Base-by-base conservation (phyloP, 2,329 filamentous ascomycete genomes). In the Colletotrichum musicola region DNA sequence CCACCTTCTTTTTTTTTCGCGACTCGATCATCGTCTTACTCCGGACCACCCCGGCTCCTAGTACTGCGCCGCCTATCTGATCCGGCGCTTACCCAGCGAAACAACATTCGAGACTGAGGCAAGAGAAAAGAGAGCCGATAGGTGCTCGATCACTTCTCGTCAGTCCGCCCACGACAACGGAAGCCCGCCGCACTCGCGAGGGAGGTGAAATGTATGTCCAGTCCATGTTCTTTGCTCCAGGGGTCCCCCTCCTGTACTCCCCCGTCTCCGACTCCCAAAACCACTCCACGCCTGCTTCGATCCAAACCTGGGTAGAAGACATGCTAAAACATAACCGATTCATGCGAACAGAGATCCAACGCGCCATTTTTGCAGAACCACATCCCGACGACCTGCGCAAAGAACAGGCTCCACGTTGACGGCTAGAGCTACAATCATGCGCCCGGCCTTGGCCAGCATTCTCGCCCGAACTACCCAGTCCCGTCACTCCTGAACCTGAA, bases 351-450 rank as follows among this genome's bases (percentile, higher is more conserved):
- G 66, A 71, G 18, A 58, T 64, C 57, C 65, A 57, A 62, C 69
- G 53, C 65, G 40, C 51, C 59, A 61, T 47, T 63, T 59, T 59
- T 59, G 58, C 40, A 57, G 27, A 54, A 50, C 25, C 57, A 58
- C 46, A 58, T 47, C 47, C 16, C 42, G 35, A 44, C 60, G 53
- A 40, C 55, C 63, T 20, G 35, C 44, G 47, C 18, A 56, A 54
- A 57, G 18, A 46, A 46, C 30, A 7, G 63, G 54, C 64, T 62
- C 68, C 58, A 68, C 60, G 64, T 69, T 54, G 38, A 38, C 63
- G 46, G 67, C 30, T 62, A 68, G 57, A 62, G 64, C 56, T 62
- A 73, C 74, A 76, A 81, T 77, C 78, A 81, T 81, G 80, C 79
- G 74, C 81, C 74, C 77, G 77, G 80, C 78, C 77, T 75, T 74